A percentile compares a stretch with the other conserved stretches of the same genome.
These are phyloP conservation scores for Stemphylium vesicarium DNA, from an alignment of 2,329 filamentous ascomycete species.

Conservation along the genomic window DNA sequence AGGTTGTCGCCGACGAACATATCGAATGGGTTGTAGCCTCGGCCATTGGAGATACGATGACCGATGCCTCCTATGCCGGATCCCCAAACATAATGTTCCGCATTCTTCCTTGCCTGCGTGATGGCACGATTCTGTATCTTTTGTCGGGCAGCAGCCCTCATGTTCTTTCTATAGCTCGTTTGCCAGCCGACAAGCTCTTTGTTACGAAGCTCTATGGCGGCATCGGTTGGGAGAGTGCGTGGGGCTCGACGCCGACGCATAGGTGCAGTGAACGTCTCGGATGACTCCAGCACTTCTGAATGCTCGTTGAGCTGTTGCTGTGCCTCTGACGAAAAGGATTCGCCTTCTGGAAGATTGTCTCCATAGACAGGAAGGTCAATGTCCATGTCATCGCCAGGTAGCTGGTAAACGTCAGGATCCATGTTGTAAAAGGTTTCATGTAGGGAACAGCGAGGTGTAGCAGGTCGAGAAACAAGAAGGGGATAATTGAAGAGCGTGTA, in stretches of 20 bases:
- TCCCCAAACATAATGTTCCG: constrained; percentile 65
- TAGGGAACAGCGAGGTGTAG: not conserved
- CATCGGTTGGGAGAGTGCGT: constrained; percentile 57
- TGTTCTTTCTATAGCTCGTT: constrained; percentile 65
- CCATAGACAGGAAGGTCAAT: constrained; percentile 42
- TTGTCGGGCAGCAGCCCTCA: constrained; percentile 56
- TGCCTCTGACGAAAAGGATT: constrained; percentile 29
- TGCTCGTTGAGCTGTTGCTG: constrained; percentile 18
- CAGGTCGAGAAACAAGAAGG: not conserved
- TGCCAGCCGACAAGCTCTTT: constrained; percentile 64
- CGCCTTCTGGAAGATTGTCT: constrained; percentile 42
- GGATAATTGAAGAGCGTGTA: not conserved
- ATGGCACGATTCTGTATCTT: constrained; percentile 54
- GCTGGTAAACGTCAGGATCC: constrained; percentile 29
- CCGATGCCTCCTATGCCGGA: constrained; percentile 61
- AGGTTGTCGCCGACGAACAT: constrained; percentile 65
- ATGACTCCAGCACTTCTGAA: constrained; percentile 42
- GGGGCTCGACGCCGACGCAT: constrained; percentile 47
- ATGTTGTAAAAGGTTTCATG: not conserved
- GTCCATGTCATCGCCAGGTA: constrained; percentile 35
- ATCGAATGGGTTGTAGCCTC: constrained; percentile 58
- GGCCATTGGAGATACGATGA: constrained; percentile 23
- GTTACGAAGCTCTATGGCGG: constrained; percentile 60
- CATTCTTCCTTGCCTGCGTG: constrained; percentile 66
- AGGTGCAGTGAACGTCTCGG: constrained; percentile 49